Evolutionary conservation across 2,329 filamentous ascomycete species (phyloP), one percentile per base, ranked within the genome.

Genomic region (Fusarium napiforme): DNA sequence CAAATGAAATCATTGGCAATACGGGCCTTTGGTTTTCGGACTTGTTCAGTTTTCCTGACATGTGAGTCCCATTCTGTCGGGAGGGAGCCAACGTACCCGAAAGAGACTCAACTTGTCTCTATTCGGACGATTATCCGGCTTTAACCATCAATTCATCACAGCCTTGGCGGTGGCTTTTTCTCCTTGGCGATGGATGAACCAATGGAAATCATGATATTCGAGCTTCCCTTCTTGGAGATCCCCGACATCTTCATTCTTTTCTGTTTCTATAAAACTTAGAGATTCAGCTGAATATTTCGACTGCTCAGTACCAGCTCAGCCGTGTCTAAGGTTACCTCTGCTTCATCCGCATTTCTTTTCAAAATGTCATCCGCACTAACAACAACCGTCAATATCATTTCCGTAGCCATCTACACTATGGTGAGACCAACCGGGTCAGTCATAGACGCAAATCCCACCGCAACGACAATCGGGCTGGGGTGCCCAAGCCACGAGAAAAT

Each of bases 331-430:
- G 11, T 23, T 9, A 28, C 18, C 18, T n/a, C 11, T n/a, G 11
- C 21, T 23, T 5, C 8, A 6, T 30, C 8, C 8, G 9, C 19
- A 7, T 26, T 5, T 18, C 14, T 21, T 8, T 6, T n/a, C 23
- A 47, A 36, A 23, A 60, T 67, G 46, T 36, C 52, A 19, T 52
- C 40, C n/a, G 16, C 28, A 9, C 28, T 67, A 47, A 60, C 40
- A 2, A 47, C 62, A 9, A 39, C 39, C 5, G 39, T 67, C 8
- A 40, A 66, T n/a, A 19, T 60, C 14, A n/a, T 45, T 9, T 64
- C 52, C 3, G 30, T 11, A 8, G n/a, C 18, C 2, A 7, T 50
- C 9, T 67, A 67, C 46, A 10, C 19, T 16, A 16, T n/a, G 14
- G 32, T 18, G 3, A 46, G 34, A 7, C 64, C 61, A 15, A 60